Base-by-base conservation (phyloP, 2,329 filamentous ascomycete species). In the Colletotrichum navitas region DNA sequence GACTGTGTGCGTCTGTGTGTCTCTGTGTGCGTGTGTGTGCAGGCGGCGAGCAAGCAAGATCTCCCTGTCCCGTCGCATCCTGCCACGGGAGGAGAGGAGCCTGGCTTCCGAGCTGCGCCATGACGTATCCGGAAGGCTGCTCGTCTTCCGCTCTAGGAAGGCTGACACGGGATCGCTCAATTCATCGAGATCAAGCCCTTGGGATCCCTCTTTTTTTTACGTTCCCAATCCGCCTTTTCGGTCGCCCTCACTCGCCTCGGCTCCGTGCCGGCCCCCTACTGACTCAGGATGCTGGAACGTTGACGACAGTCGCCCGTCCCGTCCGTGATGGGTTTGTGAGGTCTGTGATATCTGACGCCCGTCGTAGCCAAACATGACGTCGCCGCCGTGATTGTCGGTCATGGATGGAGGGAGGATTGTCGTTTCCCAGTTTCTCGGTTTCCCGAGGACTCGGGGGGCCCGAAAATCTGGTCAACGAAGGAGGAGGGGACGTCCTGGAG, bases 161-260 rank as follows among this genome's bases (percentile, higher is more conserved):
- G 43, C 54, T 63, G 68, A 63, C 68, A 71, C 68, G 68, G 68
- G 59, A 71, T 71, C 65, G 36, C 68, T 68, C 51, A 29, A 59
- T 54, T 29, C 24, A 68, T 71, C 65, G 68, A 71, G 65, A 71
- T 71, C 52, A 63, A 36, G 58, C 63, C 34, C 54, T 39, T 34
- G 39, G 8, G 16, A 12, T 45, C 12, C 41, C 41, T 36, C 21
- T 36, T 36, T 10, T 36, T 43, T 21, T 4, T n/a, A n/a, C 39
- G 26, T 54, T 43, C 45, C 26, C 18, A 18, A 55, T 60, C 11
- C 32, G 26, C 32, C 14, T 24, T n/a, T 55, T 47, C 39, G 21
- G 18, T 5, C 36, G 45, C n/a, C 36, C 34, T 36, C 26, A 2
- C 47, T 29, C 29, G 8, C 18, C 18, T 34, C 29, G 16, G 18